Percentiles rank a stretch among this genome's conserved stretches.
phyloP scores from a whole-genome alignment of 1,284 basidiomycete genomes.

The Mycena citricolor region DNA sequence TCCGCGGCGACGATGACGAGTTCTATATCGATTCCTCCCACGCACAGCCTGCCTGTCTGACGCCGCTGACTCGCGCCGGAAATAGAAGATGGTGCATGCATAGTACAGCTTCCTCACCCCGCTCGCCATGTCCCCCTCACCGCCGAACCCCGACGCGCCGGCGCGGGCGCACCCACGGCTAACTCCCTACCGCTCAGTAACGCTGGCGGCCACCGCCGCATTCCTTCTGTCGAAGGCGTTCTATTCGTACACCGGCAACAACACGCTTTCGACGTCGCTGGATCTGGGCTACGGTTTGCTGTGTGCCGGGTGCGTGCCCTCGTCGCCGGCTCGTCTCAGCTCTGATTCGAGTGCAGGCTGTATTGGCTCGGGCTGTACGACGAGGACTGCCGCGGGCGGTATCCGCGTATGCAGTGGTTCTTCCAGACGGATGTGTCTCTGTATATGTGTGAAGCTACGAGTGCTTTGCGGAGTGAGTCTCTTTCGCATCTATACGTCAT shows the following conservation, averaged over 20 bases:
- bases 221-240: conserved; percentile 31
- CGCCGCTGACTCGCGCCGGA: too few species aligned
- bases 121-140: too few species aligned
- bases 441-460: not conserved
- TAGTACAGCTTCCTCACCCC: too few species aligned
- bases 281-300: conserved; percentile 33
- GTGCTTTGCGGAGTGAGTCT: not conserved
- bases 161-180: conserved; percentile 6
- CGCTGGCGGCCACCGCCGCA: conserved; percentile 25
- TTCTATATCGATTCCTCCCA: too few species aligned
- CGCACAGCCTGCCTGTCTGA: too few species aligned
- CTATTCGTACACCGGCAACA: conserved; percentile 29
- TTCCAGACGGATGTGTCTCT: conserved; percentile 8
- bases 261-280: conserved; percentile 29
- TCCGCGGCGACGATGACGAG: too few species aligned
- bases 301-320: conserved; percentile 21
- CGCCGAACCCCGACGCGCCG: too few species aligned
- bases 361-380: conserved; percentile 15
- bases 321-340: not conserved
- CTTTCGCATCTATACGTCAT: too few species aligned
- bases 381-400: conserved; percentile 4
- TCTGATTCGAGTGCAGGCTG: too few species aligned
- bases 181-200: conserved; percentile 25
- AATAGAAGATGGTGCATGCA: too few species aligned
- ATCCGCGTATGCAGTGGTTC: conserved; percentile 10